Evolutionary conservation across 371 early-diverging fungal species (phyloP).

Genomic region (Mortierella sp.): DNA sequence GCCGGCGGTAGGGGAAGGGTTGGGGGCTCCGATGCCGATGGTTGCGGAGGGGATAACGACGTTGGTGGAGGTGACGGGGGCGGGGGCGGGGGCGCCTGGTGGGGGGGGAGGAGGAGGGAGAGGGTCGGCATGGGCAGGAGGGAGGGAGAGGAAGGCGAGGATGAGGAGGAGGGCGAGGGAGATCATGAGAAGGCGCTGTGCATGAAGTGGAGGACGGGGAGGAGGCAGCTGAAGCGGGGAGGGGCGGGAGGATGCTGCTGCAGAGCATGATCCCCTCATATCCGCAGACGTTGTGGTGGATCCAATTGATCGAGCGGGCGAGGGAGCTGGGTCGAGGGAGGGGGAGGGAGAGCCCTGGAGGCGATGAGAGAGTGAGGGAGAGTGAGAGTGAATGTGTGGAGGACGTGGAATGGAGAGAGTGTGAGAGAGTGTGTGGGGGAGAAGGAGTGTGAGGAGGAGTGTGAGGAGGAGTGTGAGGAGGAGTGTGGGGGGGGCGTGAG

Average conservation of each 20-base stretch:
- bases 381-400: not conserved
- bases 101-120: not conserved
- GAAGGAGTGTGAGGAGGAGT: too few relatives aligned
- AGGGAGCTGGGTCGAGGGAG: too few relatives aligned
- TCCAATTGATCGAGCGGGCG: too few relatives aligned
- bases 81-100: not conserved
- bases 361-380: not conserved
- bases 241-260: constrained; percentile 23
- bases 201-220: constrained; percentile 13
- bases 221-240: constrained; percentile 10
- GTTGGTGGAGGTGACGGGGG: not conserved
- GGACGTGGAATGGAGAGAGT: not conserved
- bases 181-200: not conserved
- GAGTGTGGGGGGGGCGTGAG: too few relatives aligned
- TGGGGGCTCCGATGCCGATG: not conserved
- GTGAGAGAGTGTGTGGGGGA: not conserved
- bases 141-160: constrained; percentile 1
- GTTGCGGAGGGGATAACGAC: constrained; percentile 13
- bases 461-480: too few relatives aligned
- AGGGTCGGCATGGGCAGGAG: not conserved
- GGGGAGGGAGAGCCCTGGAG: too few relatives aligned
- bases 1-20: not conserved
- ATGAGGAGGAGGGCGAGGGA: constrained; percentile 1
- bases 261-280: constrained; percentile 40
- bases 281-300: constrained; percentile 4